Conservation (phyloP, 1,284 basidiomycete species). For the Gomphus sp. region DNA sequence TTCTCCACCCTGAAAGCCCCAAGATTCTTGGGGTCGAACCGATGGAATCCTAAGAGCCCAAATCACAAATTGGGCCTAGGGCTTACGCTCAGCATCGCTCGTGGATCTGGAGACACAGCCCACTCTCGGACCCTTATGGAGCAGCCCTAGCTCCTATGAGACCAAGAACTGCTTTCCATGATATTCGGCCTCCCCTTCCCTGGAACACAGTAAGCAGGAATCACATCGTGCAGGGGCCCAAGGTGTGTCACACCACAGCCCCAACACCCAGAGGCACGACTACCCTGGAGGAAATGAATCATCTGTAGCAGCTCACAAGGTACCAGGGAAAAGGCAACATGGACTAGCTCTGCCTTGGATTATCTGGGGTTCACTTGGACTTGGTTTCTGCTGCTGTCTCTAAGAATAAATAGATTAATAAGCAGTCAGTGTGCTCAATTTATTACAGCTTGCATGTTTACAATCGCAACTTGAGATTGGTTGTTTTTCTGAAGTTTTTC, state of each 20-base stretch:
- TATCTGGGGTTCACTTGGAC: neutral
- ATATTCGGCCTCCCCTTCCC: neutral
- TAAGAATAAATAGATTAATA: too few relatives aligned
- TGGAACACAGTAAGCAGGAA: neutral
- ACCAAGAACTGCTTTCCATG: neutral
- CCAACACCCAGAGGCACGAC: neutral
- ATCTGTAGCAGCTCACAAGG: neutral
- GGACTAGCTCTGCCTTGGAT: too few relatives aligned
- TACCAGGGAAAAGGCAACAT: too few relatives aligned
- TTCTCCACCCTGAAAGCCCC: conserved; percentile 40
- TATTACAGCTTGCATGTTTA: too few relatives aligned
- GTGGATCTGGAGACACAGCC: neutral
- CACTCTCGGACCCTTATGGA: neutral
- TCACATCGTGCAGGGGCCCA: neutral
- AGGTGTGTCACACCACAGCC: neutral
- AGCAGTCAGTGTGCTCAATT: too few relatives aligned
- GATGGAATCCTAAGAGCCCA: too few relatives aligned
- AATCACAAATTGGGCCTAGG: neutral
- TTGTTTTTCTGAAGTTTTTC: too few relatives aligned
- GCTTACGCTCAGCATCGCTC: neutral
- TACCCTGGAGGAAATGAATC: neutral
- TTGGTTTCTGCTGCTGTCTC: neutral
- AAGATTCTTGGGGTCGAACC: conserved; percentile 8
- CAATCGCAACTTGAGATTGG: too few relatives aligned
- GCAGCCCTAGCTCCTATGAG: neutral